Percentiles rank a stretch among this genome's conserved stretches.
Evolutionary conservation across 2,329 filamentous ascomycete species (phyloP).

Genomic region (Byssochlamys sp.): DNA sequence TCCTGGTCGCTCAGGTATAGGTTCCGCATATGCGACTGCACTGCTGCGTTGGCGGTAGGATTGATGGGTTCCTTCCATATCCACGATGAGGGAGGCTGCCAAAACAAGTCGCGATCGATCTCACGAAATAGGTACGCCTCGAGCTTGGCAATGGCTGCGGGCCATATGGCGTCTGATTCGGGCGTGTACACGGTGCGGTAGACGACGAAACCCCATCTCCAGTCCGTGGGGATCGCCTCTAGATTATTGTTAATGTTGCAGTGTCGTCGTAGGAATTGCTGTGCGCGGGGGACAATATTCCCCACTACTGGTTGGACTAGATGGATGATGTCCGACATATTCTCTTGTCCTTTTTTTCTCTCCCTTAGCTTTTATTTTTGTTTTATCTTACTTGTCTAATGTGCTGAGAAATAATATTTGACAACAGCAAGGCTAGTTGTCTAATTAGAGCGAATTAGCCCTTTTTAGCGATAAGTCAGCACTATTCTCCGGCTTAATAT

Average conservation of each 20-base stretch:
- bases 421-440: not conserved
- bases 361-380: not conserved
- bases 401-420: not conserved
- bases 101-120: constrained; percentile 2
- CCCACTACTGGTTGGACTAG: not conserved
- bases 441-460: not conserved
- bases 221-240: constrained; percentile 6
- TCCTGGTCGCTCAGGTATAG: not conserved
- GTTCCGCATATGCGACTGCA: not conserved
- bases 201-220: constrained; percentile 12
- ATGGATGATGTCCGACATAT: not conserved
- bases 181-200: constrained; percentile 14
- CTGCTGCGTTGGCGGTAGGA: not conserved
- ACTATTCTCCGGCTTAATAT: too few relatives aligned
- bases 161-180: constrained; percentile 13
- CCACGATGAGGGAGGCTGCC: not conserved
- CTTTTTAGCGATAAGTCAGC: too few relatives aligned
- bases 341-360: not conserved
- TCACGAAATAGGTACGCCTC: constrained; percentile 7
- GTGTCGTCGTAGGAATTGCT: not conserved
- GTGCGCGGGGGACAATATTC: not conserved
- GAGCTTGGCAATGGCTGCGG: constrained; percentile 8
- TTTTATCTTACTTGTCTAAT: too few relatives aligned
- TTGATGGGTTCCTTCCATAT: not conserved
- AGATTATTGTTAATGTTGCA: constrained; percentile 6